A percentile compares a stretch with the other conserved stretches of the same genome.
These are phyloP conservation scores for Tuber aestivum DNA, from an alignment of 495 filamentous ascomycete species.

Conservation along the genomic window DNA sequence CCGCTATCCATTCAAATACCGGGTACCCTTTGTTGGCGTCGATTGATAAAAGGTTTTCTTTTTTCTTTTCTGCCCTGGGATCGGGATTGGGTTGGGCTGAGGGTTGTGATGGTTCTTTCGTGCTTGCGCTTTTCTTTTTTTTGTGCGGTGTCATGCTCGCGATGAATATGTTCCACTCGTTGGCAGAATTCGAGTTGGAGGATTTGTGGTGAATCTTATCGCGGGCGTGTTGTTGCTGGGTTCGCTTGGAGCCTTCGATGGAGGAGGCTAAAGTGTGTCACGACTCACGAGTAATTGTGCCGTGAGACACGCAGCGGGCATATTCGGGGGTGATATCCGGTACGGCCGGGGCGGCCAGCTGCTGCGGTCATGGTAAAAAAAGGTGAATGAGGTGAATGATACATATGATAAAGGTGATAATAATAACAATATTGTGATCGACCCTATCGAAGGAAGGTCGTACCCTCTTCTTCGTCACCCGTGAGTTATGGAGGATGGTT, in stretches of 20 bases:
- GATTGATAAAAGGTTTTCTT: background rate
- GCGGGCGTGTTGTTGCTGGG: too few relatives aligned
- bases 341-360: background rate
- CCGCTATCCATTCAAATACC: too few relatives aligned
- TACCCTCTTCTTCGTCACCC: background rate
- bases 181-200: conserved; percentile 19
- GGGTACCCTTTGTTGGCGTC: background rate
- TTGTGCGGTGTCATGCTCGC: conserved; percentile 6
- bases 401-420: background rate
- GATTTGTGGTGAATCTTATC: background rate
- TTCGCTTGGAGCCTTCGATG: background rate
- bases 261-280: background rate
- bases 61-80: background rate
- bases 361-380: background rate
- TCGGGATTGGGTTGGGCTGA: background rate
- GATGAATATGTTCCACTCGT: conserved; percentile 15
- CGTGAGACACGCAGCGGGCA: background rate
- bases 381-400: background rate
- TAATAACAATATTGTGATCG: background rate
- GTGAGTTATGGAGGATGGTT: background rate
- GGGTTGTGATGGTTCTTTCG: background rate
- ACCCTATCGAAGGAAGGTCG: background rate
- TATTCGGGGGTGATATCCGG: background rate
- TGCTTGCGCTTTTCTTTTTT: conserved; percentile 9
- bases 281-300: background rate